Evolutionary conservation across 2,329 filamentous ascomycete genomes (phyloP).

Genomic region (Achaetomium macrosporum): DNA sequence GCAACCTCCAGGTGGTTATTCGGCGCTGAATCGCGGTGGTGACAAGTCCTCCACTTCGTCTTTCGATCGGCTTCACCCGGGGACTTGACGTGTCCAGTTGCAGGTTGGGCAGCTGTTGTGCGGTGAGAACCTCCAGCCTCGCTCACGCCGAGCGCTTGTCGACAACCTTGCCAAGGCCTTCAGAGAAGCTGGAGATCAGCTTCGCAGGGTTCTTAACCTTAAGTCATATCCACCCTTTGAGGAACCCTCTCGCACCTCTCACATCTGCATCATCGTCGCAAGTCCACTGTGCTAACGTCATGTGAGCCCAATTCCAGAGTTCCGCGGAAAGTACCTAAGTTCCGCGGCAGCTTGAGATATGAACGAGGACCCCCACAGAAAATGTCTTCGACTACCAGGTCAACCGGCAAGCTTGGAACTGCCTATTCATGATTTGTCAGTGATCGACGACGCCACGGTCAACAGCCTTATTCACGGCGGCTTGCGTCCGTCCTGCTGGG

Average conservation of each 20-base stretch:
- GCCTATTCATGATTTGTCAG: too few relatives aligned
- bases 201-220: conserved; percentile 15
- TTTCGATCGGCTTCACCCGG: conserved; percentile 7
- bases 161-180: conserved; percentile 15
- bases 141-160: conserved; percentile 1
- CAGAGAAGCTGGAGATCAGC: conserved; percentile 18
- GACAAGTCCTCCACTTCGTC: neutral
- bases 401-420: too few relatives aligned
- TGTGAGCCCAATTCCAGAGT: conserved; percentile 14
- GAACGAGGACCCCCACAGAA: too few relatives aligned
- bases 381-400: too few relatives aligned
- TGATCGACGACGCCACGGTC: conserved; percentile 7
- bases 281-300: conserved; percentile 1
- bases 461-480: neutral
- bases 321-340: conserved; percentile 4
- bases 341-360: conserved; percentile 10
- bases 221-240: conserved; percentile 2
- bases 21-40: conserved; percentile 15
- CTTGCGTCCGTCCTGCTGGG: neutral
- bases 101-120: neutral
- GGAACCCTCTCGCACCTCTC: neutral
- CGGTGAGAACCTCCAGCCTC: conserved; percentile 1
- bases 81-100: neutral
- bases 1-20: conserved; percentile 6
- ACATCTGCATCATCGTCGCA: conserved; percentile 5